Evolutionary conservation across 2,329 filamentous ascomycete genomes (phyloP), one percentile per base, ranked within the genome.

Genomic region (Fusarium tricinctum): DNA sequence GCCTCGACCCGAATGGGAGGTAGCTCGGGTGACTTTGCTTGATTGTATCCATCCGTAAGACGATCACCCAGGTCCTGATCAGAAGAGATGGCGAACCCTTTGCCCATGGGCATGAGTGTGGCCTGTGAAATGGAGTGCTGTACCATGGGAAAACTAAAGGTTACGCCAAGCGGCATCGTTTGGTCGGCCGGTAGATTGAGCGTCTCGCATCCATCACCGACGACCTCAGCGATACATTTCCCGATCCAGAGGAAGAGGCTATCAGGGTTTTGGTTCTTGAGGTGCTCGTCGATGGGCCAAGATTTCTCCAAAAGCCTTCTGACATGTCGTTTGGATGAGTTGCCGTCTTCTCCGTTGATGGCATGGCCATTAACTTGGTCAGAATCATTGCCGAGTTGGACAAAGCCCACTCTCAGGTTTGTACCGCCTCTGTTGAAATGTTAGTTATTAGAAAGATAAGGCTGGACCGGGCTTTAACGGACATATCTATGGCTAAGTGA

Each of bases 231-330:
- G 70, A 96, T 92, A 73, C 90, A 92, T 71, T 86, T 83, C 26
- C 92, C 92, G 69, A 96, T 92, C 92, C 92, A 96, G n/a, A 85
- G 80, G 77, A 96, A 96, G 3, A 95, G 81, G 58, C 89, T 88
- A 58, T 93, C 89, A 2, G 91, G 88, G 66, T 94, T 90, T 70
- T 93, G 88, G 77, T 86, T 88, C 75, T 93, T 93, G 66, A 94
- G 79, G 55, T 90, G 87, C 42, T 93, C 88, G 47, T 86, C 86
- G 71, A 94, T 94, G 9, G 91, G 87, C 91, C 91, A 94, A 54
- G 87, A 87, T 68, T 85, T 89, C 76, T 94, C 92, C 56, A 92
- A 79, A 7, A 86, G 85, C 46, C 89, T 83, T 35, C 82, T 82
- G 32, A 91, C 81, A 43, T 84, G 84, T 22, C 74, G 63, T 13